These are phyloP conservation scores for Chytriomyces sp. DNA, from an alignment of 192 early-diverging fungal species.

Conservation along the genomic window DNA sequence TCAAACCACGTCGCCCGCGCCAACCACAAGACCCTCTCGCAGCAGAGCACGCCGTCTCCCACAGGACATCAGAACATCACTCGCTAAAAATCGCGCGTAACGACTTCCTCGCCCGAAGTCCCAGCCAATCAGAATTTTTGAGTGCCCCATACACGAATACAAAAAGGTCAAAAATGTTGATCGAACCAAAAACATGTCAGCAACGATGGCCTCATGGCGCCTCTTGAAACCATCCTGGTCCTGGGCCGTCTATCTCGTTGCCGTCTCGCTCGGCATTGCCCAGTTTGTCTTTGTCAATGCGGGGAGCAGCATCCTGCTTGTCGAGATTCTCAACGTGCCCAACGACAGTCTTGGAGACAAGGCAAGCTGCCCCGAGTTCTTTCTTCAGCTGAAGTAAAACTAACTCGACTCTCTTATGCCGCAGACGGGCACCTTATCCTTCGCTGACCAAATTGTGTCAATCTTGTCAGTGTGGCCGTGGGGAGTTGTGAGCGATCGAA, in stretches of 20 bases:
- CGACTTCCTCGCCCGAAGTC: no score
- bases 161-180: no score
- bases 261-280: slow-evolving; percentile 40
- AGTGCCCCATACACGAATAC: no score
- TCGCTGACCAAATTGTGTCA: slow-evolving; percentile 70
- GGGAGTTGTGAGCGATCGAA: slow-evolving; percentile 65
- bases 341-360: slow-evolving; percentile 34
- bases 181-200: no score
- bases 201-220: no score
- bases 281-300: slow-evolving; percentile 57
- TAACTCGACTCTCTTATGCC: slow-evolving; percentile 30
- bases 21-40: no score
- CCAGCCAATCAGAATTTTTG: no score
- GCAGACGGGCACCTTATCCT: slow-evolving; percentile 60
- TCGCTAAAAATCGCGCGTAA: no score
- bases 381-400: background rate
- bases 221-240: background rate
- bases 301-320: slow-evolving; percentile 46
- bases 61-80: no score
- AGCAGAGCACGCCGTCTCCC: no score
- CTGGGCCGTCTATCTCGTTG: slow-evolving; percentile 40
- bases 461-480: slow-evolving; percentile 60
- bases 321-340: slow-evolving; percentile 43
- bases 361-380: slow-evolving; percentile 60
- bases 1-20: no score